Evolutionary conservation across 2,329 filamentous ascomycete genomes (phyloP), one percentile per base, ranked within the genome.

Genomic region (Septoria petroselini): DNA sequence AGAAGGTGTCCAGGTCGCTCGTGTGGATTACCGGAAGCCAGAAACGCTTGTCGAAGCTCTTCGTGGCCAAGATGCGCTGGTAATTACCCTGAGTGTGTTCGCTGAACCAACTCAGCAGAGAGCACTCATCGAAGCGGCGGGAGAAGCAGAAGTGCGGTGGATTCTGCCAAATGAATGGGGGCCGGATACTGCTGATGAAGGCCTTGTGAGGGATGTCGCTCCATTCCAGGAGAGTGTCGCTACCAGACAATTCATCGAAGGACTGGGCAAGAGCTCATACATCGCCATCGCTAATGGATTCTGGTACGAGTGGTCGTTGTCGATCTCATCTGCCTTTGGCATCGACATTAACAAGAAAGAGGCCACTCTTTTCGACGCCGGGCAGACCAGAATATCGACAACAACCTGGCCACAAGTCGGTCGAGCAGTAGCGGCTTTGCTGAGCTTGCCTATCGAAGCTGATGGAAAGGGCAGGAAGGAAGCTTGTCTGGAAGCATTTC

Each of bases 351-450:
- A 55, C 33, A 66, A 66, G 38, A 56, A 52, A 19, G 53, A 52
- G 3, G 57, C 56, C 6, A 62, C 58, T 4, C 61, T 71, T 19
- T 79, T 72, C 50, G 80, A 81, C 52, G 77, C 80, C 21, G 84
- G 84, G 0, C 73, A 72, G 15, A 75, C 71, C 1, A 73, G 68
- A 46, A 78, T 84, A 59, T 80, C 76, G 53, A 77, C 71, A 0
- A 79, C 76, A 9, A 86, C 84, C 0, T 81, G 78, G 73, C 58
- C 69, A 4, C 82, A 85, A 29, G 69, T 75, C 58, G 74, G 74
- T 54, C 62, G 72, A 56, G 80, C 78, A 0, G 70, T 83, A 9
- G 79, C 79, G 1, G 67, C 59, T 14, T 48, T 73, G 7, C 46
- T 73, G 23, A 62, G 62, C 8, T 53, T 72, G 12, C 59, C 61